Conservation (phyloP, 1,284 basidiomycete genomes). For the Termitomyces sp. region DNA sequence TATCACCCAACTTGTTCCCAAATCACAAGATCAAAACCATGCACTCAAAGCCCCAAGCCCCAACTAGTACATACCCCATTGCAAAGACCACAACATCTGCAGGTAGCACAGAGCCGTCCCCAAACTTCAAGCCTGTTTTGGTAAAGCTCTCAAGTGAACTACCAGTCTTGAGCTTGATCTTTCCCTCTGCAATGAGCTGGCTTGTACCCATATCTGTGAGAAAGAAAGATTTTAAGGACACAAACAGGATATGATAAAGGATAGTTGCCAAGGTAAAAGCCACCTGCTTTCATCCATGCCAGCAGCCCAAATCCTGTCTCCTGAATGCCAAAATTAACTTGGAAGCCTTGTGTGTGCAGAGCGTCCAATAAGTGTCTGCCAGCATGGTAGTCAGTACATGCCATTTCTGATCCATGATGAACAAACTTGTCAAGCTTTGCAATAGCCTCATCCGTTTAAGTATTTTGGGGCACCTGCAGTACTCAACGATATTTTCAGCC, state of each 20-base stretch:
- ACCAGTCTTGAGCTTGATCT: constrained; percentile 73
- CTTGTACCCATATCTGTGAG: constrained; percentile 58
- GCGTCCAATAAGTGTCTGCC: constrained; percentile 50
- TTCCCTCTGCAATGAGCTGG: constrained; percentile 60
- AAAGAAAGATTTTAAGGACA: not conserved
- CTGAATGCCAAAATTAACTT: constrained; percentile 48
- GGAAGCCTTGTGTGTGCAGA: constrained; percentile 57
- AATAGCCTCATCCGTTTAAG: too few species aligned
- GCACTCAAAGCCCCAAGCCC: too few species aligned
- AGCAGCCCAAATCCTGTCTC: constrained; percentile 40
- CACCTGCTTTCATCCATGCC: constrained; percentile 24
- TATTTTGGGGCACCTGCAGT: too few species aligned
- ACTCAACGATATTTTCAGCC: constrained; percentile 26
- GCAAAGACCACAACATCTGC: constrained; percentile 69
- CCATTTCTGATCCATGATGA: not conserved
- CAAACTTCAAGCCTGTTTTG: constrained; percentile 54
- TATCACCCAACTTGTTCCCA: constrained; percentile 34
- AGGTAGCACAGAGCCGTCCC: constrained; percentile 57
- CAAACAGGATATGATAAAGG: not conserved
- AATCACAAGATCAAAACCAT: not conserved
- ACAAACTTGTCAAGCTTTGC: constrained; percentile 48
- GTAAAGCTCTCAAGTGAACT: constrained; percentile 51
- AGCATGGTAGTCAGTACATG: not conserved
- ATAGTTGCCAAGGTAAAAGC: constrained; percentile 29
- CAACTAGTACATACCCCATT: constrained; percentile 44